Conservation (phyloP, 2,329 filamentous ascomycete genomes). For the Seiridium unicorne region DNA sequence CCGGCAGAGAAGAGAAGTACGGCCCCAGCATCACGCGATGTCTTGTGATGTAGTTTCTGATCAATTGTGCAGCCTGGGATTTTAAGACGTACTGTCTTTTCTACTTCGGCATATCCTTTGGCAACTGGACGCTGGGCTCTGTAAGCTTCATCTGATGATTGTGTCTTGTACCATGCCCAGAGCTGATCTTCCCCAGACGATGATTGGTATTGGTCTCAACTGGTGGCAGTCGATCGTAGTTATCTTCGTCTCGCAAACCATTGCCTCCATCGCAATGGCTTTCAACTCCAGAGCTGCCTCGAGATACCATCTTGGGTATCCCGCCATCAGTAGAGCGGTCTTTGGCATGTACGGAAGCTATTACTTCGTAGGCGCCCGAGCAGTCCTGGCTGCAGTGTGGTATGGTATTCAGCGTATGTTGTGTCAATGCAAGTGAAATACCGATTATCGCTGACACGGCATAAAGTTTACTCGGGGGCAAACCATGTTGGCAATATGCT, state of each 20-base stretch:
- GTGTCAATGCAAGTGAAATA: constrained; percentile 12
- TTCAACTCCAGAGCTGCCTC: constrained; percentile 41
- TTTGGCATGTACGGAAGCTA: constrained; percentile 41
- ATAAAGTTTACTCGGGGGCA: constrained; percentile 1
- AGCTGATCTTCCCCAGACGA: not conserved
- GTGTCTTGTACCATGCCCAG: not conserved
- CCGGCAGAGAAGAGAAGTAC: constrained; percentile 6
- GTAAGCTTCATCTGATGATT: not conserved
- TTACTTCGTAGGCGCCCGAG: constrained; percentile 38
- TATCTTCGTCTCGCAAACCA: constrained; percentile 40
- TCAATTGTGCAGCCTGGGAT: not conserved
- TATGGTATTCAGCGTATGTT: constrained; percentile 13
- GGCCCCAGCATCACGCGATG: not conserved
- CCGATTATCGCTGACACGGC: constrained; percentile 9
- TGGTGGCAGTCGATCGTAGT: constrained; percentile 43
- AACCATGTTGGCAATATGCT: constrained; percentile 13
- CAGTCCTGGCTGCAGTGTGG: constrained; percentile 34
- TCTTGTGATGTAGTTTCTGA: not conserved
- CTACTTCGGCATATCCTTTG: constrained; percentile 8
- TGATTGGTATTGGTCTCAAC: constrained; percentile 38
- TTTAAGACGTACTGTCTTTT: constrained; percentile 8
- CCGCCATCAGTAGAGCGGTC: constrained; percentile 32
- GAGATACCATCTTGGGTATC: constrained; percentile 41
- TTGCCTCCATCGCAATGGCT: constrained; percentile 39
- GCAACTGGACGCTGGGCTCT: constrained; percentile 5